A percentile compares a stretch with the other conserved stretches of the same genome.
These are phyloP conservation scores for Penicillium longicatenatum DNA, from an alignment of 495 filamentous ascomycete species.

Conservation along the genomic window DNA sequence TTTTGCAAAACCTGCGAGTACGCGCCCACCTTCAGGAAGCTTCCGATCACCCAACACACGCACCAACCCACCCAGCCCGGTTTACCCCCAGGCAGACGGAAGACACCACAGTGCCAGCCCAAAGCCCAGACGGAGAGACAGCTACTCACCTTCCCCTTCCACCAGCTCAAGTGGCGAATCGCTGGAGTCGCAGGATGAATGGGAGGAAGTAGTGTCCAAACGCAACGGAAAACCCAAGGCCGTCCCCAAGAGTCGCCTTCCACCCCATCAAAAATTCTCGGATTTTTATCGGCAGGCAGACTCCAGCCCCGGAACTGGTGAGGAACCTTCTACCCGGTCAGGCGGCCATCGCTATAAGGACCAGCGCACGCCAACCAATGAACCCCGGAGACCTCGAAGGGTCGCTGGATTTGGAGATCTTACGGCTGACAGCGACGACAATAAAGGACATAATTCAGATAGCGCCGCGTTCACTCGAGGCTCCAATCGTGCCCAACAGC, in stretches of 20 bases:
- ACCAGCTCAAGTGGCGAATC: slow-evolving; percentile 46
- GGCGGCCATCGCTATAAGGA: slow-evolving; percentile 5
- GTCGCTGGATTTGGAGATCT: slow-evolving; percentile 15
- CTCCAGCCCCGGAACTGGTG: slow-evolving; percentile 34
- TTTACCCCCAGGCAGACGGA: slow-evolving; percentile 21
- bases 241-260: slow-evolving; percentile 45
- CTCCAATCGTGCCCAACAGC: slow-evolving; percentile 20
- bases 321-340: slow-evolving; percentile 22
- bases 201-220: slow-evolving; percentile 22
- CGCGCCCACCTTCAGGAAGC: slow-evolving; percentile 44
- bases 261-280: slow-evolving; percentile 36
- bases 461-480: slow-evolving; percentile 33
- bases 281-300: slow-evolving; percentile 31
- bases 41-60: slow-evolving; percentile 31
- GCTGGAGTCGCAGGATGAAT: slow-evolving; percentile 29
- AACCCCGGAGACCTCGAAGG: slow-evolving; percentile 16
- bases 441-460: slow-evolving; percentile 44
- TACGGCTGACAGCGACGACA: slow-evolving; percentile 28
- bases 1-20: slow-evolving; percentile 47
- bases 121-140: slow-evolving; percentile 28
- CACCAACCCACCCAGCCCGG: slow-evolving; percentile 40
- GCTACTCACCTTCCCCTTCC: slow-evolving; percentile 32
- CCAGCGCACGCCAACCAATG: slow-evolving; percentile 5
- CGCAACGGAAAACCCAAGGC: slow-evolving; percentile 40
- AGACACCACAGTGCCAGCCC: slow-evolving; percentile 47